These are phyloP conservation scores for Dryas integrifolia DNA, from an alignment of 331 rosid genomes.

Conservation along the genomic window DNA sequence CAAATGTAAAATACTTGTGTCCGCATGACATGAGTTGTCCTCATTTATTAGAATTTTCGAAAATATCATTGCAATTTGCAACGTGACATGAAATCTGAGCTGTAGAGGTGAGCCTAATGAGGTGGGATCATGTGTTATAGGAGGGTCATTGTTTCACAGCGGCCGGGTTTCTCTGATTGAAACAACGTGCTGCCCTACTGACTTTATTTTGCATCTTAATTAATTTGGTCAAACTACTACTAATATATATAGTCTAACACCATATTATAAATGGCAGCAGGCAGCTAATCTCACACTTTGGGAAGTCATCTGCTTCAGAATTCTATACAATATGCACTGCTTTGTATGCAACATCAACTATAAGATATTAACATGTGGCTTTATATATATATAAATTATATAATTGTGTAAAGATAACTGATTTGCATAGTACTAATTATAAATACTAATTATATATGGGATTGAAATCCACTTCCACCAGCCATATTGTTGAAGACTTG, in stretches of 20 bases:
- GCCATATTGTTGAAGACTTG: not conserved
- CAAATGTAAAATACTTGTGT: too few species aligned
- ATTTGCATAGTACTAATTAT: not conserved
- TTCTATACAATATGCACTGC: not conserved
- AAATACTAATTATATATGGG: too few species aligned
- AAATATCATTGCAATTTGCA: slow-evolving; percentile 1
- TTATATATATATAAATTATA: too few species aligned
- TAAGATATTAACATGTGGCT: not conserved
- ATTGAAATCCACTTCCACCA: not conserved
- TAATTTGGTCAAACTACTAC: not conserved
- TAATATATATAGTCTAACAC: too few species aligned
- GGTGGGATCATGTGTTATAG: not conserved
- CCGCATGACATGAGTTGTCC: too few species aligned
- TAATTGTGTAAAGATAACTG: too few species aligned
- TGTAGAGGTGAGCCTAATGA: not conserved
- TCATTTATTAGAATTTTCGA: not conserved
- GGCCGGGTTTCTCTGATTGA: slow-evolving; percentile 1
- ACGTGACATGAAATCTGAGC: slow-evolving; percentile 3
- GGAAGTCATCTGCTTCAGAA: not conserved
- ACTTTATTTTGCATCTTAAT: not conserved
- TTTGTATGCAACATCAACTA: not conserved
- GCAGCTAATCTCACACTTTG: not conserved
- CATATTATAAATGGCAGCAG: not conserved
- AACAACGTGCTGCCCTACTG: not conserved
- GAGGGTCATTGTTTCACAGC: slow-evolving; percentile 6